Percentiles rank a stretch among this genome's conserved stretches.
Evolutionary conservation across 1,284 basidiomycete species (phyloP).

Genomic region (Porodaedalea pini): DNA sequence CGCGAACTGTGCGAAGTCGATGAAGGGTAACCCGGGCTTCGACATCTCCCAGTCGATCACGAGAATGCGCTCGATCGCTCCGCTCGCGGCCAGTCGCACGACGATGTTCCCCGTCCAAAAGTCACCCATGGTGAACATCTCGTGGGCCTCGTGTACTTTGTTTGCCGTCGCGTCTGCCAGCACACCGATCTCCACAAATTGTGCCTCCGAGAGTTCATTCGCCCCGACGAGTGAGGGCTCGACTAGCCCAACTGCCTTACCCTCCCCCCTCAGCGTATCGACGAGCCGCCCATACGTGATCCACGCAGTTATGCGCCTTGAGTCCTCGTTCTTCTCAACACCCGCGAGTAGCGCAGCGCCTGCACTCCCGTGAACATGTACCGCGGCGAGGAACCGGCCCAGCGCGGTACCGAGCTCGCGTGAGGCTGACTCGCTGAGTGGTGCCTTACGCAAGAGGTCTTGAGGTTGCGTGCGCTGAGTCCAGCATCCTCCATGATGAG

Average conservation of each 20-base stretch:
- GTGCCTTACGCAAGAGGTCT: conserved; percentile 38
- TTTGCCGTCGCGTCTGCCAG: conserved; percentile 35
- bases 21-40: conserved; percentile 46
- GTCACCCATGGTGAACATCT: conserved; percentile 47
- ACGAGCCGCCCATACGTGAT: conserved; percentile 48
- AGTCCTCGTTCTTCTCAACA: conserved; percentile 41
- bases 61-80: conserved; percentile 31
- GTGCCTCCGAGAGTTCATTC: conserved; percentile 33
- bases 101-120: conserved; percentile 67
- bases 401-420: conserved; percentile 46
- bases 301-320: conserved; percentile 40
- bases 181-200: conserved; percentile 36
- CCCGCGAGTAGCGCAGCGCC: conserved; percentile 31
- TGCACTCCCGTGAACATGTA: conserved; percentile 44
- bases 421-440: conserved; percentile 33
- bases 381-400: conserved; percentile 45
- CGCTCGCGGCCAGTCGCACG: conserved; percentile 30
- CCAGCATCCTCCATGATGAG: conserved; percentile 64
- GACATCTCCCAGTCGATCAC: conserved; percentile 60
- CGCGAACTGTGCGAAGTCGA: conserved; percentile 58
- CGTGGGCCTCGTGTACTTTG: conserved; percentile 38
- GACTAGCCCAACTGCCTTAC: conserved; percentile 32
- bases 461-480: conserved; percentile 38
- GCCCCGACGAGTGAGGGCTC: conserved; percentile 40
- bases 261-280: conserved; percentile 39